Evolutionary conservation across 2,329 filamentous ascomycete species (phyloP).

Genomic region (Cryoendolithus antarcticus): DNA sequence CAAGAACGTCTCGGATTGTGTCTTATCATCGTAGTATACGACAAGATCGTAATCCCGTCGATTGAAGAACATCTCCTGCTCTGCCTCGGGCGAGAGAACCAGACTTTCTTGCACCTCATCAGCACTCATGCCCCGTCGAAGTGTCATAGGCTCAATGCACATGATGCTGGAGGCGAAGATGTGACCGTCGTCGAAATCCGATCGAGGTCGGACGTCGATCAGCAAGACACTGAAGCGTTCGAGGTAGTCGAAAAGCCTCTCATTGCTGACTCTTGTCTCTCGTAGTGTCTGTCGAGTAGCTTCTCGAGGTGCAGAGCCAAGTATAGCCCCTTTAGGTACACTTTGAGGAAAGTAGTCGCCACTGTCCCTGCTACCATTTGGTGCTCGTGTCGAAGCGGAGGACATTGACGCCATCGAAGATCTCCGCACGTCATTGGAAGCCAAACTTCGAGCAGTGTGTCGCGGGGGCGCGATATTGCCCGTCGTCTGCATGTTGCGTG

Average conservation of each 20-base stretch:
- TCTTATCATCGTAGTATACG: slow-evolving; percentile 74
- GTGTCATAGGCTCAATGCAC: slow-evolving; percentile 74
- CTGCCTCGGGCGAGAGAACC: slow-evolving; percentile 58
- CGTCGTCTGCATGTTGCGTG: slow-evolving; percentile 55
- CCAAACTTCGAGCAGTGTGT: slow-evolving; percentile 51
- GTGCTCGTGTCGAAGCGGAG: slow-evolving; percentile 26
- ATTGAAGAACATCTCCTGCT: slow-evolving; percentile 62
- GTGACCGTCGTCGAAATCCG: slow-evolving; percentile 77
- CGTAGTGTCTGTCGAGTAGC: slow-evolving; percentile 32
- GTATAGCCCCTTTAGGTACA: slow-evolving; percentile 9
- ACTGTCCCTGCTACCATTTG: slow-evolving; percentile 18
- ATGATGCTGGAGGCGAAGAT: slow-evolving; percentile 74
- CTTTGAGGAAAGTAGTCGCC: slow-evolving; percentile 31
- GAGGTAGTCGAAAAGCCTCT: slow-evolving; percentile 61
- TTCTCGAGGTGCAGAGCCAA: slow-evolving; percentile 10
- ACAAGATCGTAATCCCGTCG: slow-evolving; percentile 70
- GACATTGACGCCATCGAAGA: slow-evolving; percentile 33
- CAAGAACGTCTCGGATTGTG: slow-evolving; percentile 46
- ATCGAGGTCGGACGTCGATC: slow-evolving; percentile 72
- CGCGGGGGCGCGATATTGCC: slow-evolving; percentile 54
- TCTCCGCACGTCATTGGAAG: slow-evolving; percentile 37
- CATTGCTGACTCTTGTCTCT: slow-evolving; percentile 52
- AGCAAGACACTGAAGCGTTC: slow-evolving; percentile 57
- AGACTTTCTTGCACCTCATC: slow-evolving; percentile 56
- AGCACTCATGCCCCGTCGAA: slow-evolving; percentile 55